phyloP scores from a whole-genome alignment of 257 asterid species.

The Solanum megistacrolobum region DNA sequence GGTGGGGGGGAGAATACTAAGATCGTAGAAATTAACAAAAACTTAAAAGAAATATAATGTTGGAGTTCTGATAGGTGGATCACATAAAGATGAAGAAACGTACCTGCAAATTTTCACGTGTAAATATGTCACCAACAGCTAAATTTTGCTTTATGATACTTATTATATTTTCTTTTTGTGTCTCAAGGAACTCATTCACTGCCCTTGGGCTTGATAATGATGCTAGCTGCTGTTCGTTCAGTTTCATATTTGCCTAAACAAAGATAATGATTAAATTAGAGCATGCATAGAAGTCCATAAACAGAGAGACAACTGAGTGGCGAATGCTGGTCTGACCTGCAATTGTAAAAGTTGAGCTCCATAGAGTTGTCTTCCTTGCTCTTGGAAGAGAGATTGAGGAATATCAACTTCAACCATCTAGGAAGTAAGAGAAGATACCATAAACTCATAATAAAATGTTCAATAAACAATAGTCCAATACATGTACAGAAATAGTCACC shows the following conservation, averaged over 20 bases:
- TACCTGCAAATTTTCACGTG: slow-evolving; percentile 90
- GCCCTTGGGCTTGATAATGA: slow-evolving; percentile 84
- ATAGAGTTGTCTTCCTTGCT: slow-evolving; percentile 93
- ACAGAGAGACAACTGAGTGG: neutral
- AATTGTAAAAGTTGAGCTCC: slow-evolving; percentile 89
- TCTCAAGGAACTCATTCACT: slow-evolving; percentile 62
- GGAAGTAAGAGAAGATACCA: slow-evolving; percentile 2
- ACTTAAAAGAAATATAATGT: neutral
- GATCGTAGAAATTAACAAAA: neutral
- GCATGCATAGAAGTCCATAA: neutral
- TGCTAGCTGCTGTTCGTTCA: slow-evolving; percentile 71
- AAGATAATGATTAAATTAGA: slow-evolving; percentile 5
- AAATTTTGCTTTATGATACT: slow-evolving; percentile 76
- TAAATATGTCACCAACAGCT: slow-evolving; percentile 92
- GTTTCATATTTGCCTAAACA: slow-evolving; percentile 67
- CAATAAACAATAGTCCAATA: neutral
- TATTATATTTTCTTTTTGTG: slow-evolving; percentile 61
- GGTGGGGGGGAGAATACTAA: neutral
- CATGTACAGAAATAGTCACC: neutral
- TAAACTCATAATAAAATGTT: neutral
- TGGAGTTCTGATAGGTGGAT: neutral
- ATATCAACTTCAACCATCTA: slow-evolving; percentile 85
- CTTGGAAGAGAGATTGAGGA: slow-evolving; percentile 87
- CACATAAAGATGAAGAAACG: neutral
- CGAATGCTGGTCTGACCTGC: slow-evolving; percentile 43